A percentile compares a stretch with the other conserved stretches of the same genome.
phyloP scores from a whole-genome alignment of 2,329 filamentous ascomycete genomes.

The Fulvia fulva region DNA sequence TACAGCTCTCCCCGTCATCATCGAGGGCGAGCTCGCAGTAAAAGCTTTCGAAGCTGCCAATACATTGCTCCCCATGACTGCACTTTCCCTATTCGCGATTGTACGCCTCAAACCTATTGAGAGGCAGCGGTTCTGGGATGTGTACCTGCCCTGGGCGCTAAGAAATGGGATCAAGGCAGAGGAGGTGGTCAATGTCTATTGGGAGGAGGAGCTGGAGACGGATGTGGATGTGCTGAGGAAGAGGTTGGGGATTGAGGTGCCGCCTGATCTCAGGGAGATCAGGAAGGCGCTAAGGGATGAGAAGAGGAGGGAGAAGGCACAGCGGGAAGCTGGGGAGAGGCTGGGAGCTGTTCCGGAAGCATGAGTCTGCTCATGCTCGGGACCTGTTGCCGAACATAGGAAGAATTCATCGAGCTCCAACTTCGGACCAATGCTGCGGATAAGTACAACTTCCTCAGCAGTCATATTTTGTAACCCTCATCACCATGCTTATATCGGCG shows the following conservation, averaged over 20 bases:
- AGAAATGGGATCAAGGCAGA: conserved; percentile 71
- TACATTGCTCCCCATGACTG: conserved; percentile 92
- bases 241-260: conserved; percentile 79
- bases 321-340: conserved; percentile 13
- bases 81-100: conserved; percentile 72
- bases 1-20: conserved; percentile 81
- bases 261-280: conserved; percentile 78
- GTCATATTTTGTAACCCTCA: too few species aligned
- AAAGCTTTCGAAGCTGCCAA: conserved; percentile 98
- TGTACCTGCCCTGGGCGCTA: conserved; percentile 88
- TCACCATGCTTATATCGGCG: too few species aligned
- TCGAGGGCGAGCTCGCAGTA: conserved; percentile 95
- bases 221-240: conserved; percentile 72
- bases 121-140: conserved; percentile 62
- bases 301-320: conserved; percentile 61
- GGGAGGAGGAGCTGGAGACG: conserved; percentile 88
- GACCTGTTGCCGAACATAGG: neutral
- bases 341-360: conserved; percentile 6
- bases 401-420: neutral
- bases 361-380: neutral
- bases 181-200: conserved; percentile 93
- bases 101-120: conserved; percentile 61
- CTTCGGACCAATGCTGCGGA: neutral
- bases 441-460: too few species aligned
- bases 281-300: conserved; percentile 66